Evolutionary conservation across 106 monocot genomes (phyloP), one percentile per base, ranked within the genome.

Genomic region (Dactylorhiza incarnata): DNA sequence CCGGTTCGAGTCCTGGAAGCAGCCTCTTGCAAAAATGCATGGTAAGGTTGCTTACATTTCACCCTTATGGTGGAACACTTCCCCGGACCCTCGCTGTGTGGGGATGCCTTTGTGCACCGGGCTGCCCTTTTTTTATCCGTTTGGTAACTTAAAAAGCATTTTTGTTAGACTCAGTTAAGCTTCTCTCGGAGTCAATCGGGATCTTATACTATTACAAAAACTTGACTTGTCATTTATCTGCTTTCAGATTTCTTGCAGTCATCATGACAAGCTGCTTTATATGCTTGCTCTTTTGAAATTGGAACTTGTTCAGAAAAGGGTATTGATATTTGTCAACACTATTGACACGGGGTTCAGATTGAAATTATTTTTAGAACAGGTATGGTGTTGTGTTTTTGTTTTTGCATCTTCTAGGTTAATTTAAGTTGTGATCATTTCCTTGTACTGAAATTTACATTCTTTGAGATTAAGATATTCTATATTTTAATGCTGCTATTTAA

Each of bases 291-390:
- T 96, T 44, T 52, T 96, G 76, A 88, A 93, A 75, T 72, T 87
- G 52, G 90, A 89, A 56, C 81, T 96, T 78, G 78, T 96, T 77
- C 88, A 84, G 68, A 93, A 93, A 75, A 96, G 89, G 80, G 89
- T 96, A 45, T 82, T 96, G 6, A 84, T 96, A 78, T 96, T 96
- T 91, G 93, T 96, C 48, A 96, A 96, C 68, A 76, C 95, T 59
- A 90, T 96, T 81, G 95, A 96, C 65, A 87, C 80, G 78, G 95
- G 87, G 2, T 91, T 81, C 78, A 80, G 89, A 81, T 63, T 91
- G 81, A 93, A 82, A 79, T 83, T 96, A 52, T 93, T 93, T 73
- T 82, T 96, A 71, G 95, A 96, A 67, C 88, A 93, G 91, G 91
- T 91, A 83, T 58, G 45, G 3, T 77, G 22, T 22, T 72, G 14